Percentiles rank a stretch among this genome's conserved stretches.
phyloP scores from a whole-genome alignment of 2,329 filamentous ascomycete species.

The Exophiala sp. region DNA sequence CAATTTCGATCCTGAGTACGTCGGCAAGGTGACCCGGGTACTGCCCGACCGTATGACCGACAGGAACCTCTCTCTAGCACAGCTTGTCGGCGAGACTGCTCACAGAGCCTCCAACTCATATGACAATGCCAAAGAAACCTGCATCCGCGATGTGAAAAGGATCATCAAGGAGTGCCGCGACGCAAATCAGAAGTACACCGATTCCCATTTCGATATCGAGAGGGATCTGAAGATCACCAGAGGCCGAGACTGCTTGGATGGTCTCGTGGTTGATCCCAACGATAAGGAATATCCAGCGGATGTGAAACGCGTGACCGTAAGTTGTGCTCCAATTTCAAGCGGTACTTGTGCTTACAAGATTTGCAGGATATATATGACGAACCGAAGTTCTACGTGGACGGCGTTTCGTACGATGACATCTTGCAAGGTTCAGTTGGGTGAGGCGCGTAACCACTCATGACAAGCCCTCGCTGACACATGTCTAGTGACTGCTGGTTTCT shows the following conservation, averaged over 20 bases:
- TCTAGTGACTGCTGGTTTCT: conserved; percentile 77
- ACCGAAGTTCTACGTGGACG: conserved; percentile 73
- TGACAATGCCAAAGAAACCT: conserved; percentile 67
- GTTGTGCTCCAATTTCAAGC: conserved; percentile 12
- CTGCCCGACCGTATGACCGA: conserved; percentile 57
- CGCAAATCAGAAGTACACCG: conserved; percentile 83
- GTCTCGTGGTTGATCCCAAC: conserved; percentile 35
- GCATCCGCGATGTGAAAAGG: conserved; percentile 58
- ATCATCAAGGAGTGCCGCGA: conserved; percentile 65
- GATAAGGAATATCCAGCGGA: conserved; percentile 60
- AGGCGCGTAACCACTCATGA: neutral
- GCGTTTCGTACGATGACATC: conserved; percentile 72
- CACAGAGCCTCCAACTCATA: conserved; percentile 65
- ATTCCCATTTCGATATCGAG: conserved; percentile 84
- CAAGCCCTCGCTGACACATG: neutral
- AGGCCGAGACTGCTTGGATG: conserved; percentile 51
- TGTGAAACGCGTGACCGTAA: conserved; percentile 65
- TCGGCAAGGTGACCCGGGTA: conserved; percentile 69
- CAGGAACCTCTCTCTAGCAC: conserved; percentile 61
- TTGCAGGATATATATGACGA: conserved; percentile 68
- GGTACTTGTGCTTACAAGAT: conserved; percentile 7
- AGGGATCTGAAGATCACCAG: conserved; percentile 60
- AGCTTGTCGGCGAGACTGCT: conserved; percentile 54
- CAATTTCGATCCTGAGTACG: conserved; percentile 67
- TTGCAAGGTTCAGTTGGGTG: conserved; percentile 61